Evolutionary conservation across 140 eudicot genomes (phyloP).

Genomic region (Ambrosia hybrid): DNA sequence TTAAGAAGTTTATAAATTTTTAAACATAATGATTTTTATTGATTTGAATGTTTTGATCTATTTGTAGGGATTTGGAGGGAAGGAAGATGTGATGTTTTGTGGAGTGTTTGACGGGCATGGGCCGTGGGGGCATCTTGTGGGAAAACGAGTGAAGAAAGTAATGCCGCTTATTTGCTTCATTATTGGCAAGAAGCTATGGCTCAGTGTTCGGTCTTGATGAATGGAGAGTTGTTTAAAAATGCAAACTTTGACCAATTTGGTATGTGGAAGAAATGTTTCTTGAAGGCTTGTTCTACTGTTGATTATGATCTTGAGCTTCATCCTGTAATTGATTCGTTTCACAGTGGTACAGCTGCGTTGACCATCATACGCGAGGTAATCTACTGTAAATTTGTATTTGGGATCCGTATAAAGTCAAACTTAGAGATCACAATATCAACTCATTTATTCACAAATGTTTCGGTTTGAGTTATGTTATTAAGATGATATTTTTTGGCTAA

Average conservation of each 20-base stretch:
- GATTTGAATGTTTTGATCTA: conserved; percentile 6
- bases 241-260: conserved; percentile 36
- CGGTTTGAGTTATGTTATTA: no score
- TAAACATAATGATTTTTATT: no score
- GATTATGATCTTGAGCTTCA: conserved; percentile 72
- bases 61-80: conserved; percentile 77
- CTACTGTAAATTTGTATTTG: no score
- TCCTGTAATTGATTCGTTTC: conserved; percentile 65
- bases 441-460: no score
- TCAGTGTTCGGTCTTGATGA: conserved; percentile 29
- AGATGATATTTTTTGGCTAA: background rate
- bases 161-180: conserved; percentile 75
- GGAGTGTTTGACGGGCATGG: conserved; percentile 97
- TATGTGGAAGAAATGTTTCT: conserved; percentile 71
- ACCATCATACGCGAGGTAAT: conserved; percentile 72
- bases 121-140: conserved; percentile 89
- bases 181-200: conserved; percentile 74
- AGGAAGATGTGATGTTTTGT: conserved; percentile 84
- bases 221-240: conserved; percentile 21
- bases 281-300: conserved; percentile 65
- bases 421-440: no score
- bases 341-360: conserved; percentile 84
- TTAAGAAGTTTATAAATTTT: no score
- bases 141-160: conserved; percentile 67
- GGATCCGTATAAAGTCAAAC: no score